A percentile compares a stretch with the other conserved stretches of the same genome.
Evolutionary conservation across 2,329 filamentous ascomycete species (phyloP).

Genomic region (Alternaria infectoria): DNA sequence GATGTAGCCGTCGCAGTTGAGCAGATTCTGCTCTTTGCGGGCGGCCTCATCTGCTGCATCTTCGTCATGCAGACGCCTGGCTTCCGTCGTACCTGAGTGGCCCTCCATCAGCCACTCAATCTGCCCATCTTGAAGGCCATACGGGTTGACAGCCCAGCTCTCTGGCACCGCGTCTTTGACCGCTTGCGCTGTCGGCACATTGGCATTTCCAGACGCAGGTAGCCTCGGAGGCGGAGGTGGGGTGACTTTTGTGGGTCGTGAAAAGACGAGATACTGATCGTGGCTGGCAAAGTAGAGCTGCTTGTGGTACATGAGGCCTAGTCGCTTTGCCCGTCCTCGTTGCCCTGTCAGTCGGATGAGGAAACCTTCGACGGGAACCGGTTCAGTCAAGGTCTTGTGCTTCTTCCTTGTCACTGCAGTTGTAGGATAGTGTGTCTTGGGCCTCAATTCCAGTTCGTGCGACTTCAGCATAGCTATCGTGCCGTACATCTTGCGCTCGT

Average conservation of each 20-base stretch:
- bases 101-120: conserved; percentile 63
- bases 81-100: conserved; percentile 50
- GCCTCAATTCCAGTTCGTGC: conserved; percentile 70
- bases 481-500: conserved; percentile 73
- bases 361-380: conserved; percentile 69
- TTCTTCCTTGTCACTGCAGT: conserved; percentile 50
- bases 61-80: conserved; percentile 59
- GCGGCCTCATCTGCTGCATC: conserved; percentile 65
- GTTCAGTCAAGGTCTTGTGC: conserved; percentile 59
- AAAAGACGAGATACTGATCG: conserved; percentile 68
- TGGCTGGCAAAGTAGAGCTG: conserved; percentile 69
- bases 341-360: conserved; percentile 69
- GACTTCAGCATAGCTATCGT: conserved; percentile 70
- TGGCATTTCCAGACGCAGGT: conserved; percentile 50
- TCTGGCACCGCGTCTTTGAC: conserved; percentile 65
- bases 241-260: conserved; percentile 62
- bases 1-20: conserved; percentile 68
- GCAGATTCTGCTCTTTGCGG: conserved; percentile 64
- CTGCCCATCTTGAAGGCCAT: conserved; percentile 59
- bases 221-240: conserved; percentile 65
- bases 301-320: conserved; percentile 69
- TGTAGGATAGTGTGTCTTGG: conserved; percentile 69
- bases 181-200: conserved; percentile 61
- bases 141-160: conserved; percentile 68
- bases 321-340: conserved; percentile 62